These are phyloP conservation scores for Rhododendron ovatum DNA, from an alignment of 148 eudicot species.

Conservation along the genomic window DNA sequence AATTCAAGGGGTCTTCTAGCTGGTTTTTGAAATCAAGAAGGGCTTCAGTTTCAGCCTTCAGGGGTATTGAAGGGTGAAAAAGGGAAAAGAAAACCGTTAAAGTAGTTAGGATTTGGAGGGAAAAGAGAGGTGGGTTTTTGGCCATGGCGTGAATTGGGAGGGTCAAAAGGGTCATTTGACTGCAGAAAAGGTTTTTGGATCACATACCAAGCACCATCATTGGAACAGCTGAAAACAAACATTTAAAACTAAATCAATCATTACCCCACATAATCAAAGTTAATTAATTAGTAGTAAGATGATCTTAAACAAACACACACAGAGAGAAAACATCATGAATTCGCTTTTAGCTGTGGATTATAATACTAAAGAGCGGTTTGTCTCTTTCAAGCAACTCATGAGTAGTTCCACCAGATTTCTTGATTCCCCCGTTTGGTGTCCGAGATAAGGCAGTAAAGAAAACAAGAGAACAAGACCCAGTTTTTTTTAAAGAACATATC, in stretches of 20 bases:
- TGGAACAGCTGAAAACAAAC: constrained; percentile 11
- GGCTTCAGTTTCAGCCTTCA: constrained; percentile 42
- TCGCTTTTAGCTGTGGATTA: neutral
- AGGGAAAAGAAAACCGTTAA: constrained; percentile 16
- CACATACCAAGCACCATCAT: neutral
- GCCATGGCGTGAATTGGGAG: constrained; percentile 32
- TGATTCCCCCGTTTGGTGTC: neutral
- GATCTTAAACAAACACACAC: neutral
- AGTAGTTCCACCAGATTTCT: neutral
- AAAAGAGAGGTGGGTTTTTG: constrained; percentile 11
- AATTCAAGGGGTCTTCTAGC: constrained; percentile 61
- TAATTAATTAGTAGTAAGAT: neutral
- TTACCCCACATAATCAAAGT: no score
- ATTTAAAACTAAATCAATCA: neutral
- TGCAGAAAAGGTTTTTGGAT: neutral
- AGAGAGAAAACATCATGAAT: neutral
- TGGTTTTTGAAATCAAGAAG: constrained; percentile 74
- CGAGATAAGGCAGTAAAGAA: neutral
- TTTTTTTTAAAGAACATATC: neutral
- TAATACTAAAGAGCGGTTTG: neutral
- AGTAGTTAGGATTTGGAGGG: constrained; percentile 24
- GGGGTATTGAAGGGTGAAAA: constrained; percentile 29
- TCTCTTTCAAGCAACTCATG: neutral
- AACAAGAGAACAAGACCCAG: neutral
- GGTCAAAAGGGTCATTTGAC: constrained; percentile 22